Evolutionary conservation across 192 early-diverging fungal species (phyloP).

Genomic region (Coemansia sp.): DNA sequence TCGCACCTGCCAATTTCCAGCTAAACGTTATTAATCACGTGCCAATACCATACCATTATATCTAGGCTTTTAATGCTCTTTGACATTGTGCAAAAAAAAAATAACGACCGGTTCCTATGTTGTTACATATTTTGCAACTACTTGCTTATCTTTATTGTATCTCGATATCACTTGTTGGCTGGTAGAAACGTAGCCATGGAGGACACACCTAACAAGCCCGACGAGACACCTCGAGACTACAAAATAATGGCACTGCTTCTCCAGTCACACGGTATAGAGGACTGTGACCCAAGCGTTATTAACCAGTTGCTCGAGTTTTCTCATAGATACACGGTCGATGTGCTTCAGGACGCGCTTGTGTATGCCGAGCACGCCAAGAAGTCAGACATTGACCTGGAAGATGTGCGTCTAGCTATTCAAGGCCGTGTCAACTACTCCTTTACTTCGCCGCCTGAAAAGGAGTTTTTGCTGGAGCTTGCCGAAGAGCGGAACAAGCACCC

Average conservation of each 20-base stretch:
- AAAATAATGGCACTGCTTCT: conserved; percentile 85
- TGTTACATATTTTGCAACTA: background rate
- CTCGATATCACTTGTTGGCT: background rate
- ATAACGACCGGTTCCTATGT: no score
- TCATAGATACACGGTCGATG: conserved; percentile 86
- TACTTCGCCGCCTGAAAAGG: conserved; percentile 83
- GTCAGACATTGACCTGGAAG: conserved; percentile 76
- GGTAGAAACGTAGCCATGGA: conserved; percentile 26
- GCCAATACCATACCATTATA: no score
- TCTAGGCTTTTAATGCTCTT: no score
- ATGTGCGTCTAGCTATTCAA: conserved; percentile 91
- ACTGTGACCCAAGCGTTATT: conserved; percentile 89
- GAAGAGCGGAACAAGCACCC: conserved; percentile 76
- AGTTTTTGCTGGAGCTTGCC: conserved; percentile 78
- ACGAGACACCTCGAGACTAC: conserved; percentile 59
- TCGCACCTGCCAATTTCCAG: background rate
- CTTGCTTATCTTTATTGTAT: background rate
- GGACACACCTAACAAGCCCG: conserved; percentile 45
- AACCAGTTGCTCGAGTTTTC: conserved; percentile 92
- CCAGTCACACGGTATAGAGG: conserved; percentile 79
- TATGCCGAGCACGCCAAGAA: conserved; percentile 91
- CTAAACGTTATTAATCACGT: no score
- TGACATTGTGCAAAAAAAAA: no score
- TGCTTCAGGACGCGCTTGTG: conserved; percentile 86
- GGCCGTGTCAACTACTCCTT: conserved; percentile 89